Conservation (phyloP, 2,329 filamentous ascomycete genomes). For the Pyricularia pennisetigena region DNA sequence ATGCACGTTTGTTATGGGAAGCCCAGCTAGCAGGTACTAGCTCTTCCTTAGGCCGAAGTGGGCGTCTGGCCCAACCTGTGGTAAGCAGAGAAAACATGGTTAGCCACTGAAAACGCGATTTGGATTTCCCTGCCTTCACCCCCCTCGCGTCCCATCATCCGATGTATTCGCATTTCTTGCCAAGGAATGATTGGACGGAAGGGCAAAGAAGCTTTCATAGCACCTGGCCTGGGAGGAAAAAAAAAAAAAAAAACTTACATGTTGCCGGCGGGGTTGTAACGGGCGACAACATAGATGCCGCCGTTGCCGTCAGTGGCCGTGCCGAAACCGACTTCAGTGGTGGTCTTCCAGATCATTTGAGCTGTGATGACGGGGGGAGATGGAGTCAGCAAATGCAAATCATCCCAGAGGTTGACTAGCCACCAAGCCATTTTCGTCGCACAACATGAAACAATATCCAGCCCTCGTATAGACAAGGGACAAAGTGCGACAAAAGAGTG, state of each 20-base stretch:
- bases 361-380: slow-evolving; percentile 10
- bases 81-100: not conserved
- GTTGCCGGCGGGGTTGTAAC: slow-evolving; percentile 7
- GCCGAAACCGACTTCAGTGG: slow-evolving; percentile 5
- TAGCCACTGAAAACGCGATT: not conserved
- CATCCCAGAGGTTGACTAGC: not conserved
- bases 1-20: not conserved
- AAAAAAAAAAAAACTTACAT: slow-evolving; percentile 3
- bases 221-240: not conserved
- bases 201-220: not conserved
- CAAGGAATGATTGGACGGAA: not conserved
- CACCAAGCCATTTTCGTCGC: not conserved
- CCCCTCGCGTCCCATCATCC: not conserved
- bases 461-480: not conserved
- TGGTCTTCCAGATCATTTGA: slow-evolving; percentile 18
- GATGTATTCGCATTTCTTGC: not conserved
- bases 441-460: not conserved
- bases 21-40: not conserved
- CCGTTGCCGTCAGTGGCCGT: slow-evolving; percentile 5
- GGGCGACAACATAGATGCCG: slow-evolving; percentile 7
- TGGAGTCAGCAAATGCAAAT: not conserved
- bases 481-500: not conserved
- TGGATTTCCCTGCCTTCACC: not conserved
- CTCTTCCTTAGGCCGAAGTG: not conserved
- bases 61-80: slow-evolving; percentile 1